Conservation (phyloP, 2,329 filamentous ascomycete genomes). For the Teratosphaeriaceae sp. region DNA sequence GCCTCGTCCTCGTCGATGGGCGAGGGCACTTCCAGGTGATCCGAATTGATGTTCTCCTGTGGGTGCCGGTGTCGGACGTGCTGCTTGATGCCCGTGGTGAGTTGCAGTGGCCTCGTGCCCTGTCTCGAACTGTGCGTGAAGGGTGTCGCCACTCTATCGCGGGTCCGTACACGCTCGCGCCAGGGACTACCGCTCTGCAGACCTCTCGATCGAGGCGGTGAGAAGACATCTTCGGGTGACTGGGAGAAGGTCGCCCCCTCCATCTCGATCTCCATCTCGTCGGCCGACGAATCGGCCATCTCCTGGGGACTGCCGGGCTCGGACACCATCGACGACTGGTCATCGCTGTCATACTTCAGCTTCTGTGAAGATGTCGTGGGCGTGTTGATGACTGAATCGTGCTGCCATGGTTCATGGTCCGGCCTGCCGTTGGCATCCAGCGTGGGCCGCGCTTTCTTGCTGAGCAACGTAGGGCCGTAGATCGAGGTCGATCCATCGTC, state of each 20-base stretch:
- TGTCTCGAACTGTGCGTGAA: constrained; percentile 16
- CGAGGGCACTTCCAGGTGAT: constrained; percentile 27
- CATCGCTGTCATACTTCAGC: constrained; percentile 26
- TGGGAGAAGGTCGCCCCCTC: constrained; percentile 17
- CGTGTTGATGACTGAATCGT: constrained; percentile 25
- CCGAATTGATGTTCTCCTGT: constrained; percentile 22
- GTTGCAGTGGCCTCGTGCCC: constrained; percentile 14
- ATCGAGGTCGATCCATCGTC: neutral
- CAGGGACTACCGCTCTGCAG: constrained; percentile 13
- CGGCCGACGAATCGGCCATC: constrained; percentile 19
- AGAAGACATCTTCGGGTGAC: constrained; percentile 13
- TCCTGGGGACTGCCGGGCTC: constrained; percentile 27
- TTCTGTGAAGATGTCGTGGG: constrained; percentile 17
- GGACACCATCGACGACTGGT: constrained; percentile 25
- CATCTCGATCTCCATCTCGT: constrained; percentile 16
- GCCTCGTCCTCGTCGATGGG: constrained; percentile 31
- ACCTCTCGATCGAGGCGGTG: constrained; percentile 6
- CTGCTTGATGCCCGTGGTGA: constrained; percentile 14
- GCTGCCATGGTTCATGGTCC: constrained; percentile 8
- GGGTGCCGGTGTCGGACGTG: constrained; percentile 27
- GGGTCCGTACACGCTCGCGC: constrained; percentile 16
- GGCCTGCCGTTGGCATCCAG: constrained; percentile 4
- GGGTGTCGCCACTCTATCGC: constrained; percentile 20
- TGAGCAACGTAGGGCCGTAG: neutral
- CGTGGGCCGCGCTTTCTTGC: constrained; percentile 10